A percentile compares a stretch with the other conserved stretches of the same genome.
Conservation (phyloP, 148 eudicot genomes). For the Dianthus caryophyllus region DNA sequence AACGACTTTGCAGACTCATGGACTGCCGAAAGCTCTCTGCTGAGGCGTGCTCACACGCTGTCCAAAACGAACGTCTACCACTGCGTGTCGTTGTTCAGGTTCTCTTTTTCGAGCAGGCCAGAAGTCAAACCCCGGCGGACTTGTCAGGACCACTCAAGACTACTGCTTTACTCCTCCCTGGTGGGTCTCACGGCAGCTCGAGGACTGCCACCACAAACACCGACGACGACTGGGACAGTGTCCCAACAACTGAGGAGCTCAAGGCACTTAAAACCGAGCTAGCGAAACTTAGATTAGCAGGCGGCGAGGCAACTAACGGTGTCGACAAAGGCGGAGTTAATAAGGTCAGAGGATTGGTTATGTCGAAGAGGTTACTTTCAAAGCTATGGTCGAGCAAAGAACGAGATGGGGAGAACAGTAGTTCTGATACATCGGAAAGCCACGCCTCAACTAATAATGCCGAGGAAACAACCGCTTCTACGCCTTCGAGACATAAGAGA, state of each 20-base stretch:
- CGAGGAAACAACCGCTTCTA: constrained; percentile 59
- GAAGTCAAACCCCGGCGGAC: constrained; percentile 49
- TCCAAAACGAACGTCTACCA: constrained; percentile 86
- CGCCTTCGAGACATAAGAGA: constrained; percentile 60
- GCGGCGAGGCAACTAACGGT: constrained; percentile 16
- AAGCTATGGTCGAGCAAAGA: constrained; percentile 75
- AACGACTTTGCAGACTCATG: constrained; percentile 77
- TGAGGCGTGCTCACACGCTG: constrained; percentile 86
- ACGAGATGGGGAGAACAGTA: constrained; percentile 62
- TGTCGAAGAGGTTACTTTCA: constrained; percentile 68
- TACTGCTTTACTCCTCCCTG: constrained; percentile 41
- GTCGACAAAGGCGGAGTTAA: constrained; percentile 37
- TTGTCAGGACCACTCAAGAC: constrained; percentile 36
- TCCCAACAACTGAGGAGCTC: constrained; percentile 68
- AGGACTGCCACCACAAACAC: constrained; percentile 73
- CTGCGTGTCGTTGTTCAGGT: constrained; percentile 74
- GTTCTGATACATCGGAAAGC: constrained; percentile 88
- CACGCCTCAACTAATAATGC: constrained; percentile 67
- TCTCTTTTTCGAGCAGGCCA: constrained; percentile 84
- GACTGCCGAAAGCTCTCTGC: constrained; percentile 77
- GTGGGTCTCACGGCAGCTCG: constrained; percentile 74
- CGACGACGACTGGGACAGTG: constrained; percentile 79
- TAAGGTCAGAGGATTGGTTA: constrained; percentile 47
- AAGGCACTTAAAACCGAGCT: constrained; percentile 64
- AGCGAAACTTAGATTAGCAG: constrained; percentile 45